Evolutionary conservation across 2,329 filamentous ascomycete genomes (phyloP).

Genomic region (Fusarium ambrosium): DNA sequence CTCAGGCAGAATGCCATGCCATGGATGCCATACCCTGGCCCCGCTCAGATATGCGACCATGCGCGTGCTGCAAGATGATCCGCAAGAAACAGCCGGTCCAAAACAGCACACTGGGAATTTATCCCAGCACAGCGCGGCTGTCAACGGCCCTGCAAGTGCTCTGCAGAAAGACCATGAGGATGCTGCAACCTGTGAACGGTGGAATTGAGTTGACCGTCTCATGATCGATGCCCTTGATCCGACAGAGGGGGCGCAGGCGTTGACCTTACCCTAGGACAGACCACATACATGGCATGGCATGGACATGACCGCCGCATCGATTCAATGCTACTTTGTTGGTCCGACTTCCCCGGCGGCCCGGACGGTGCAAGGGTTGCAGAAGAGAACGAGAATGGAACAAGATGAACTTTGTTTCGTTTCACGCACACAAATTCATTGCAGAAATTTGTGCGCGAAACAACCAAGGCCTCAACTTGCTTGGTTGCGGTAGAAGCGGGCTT

Average conservation of each 20-base stretch:
- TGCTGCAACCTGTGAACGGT: slow-evolving; percentile 22
- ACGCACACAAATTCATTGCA: slow-evolving; percentile 2
- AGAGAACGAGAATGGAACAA: background rate
- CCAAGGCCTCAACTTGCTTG: background rate
- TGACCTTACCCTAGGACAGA: slow-evolving; percentile 32
- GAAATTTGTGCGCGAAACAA: slow-evolving; percentile 2
- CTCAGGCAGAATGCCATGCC: slow-evolving; percentile 3
- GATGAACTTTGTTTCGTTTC: background rate
- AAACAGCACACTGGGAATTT: slow-evolving; percentile 12
- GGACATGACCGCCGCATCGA: slow-evolving; percentile 12
- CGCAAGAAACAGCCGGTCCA: slow-evolving; percentile 11
- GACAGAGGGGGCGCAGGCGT: slow-evolving; percentile 8
- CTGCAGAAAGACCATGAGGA: slow-evolving; percentile 23
- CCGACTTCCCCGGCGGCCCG: slow-evolving; percentile 20
- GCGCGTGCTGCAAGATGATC: slow-evolving; percentile 10
- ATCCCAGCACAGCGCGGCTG: slow-evolving; percentile 21
- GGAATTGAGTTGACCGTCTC: slow-evolving; percentile 9
- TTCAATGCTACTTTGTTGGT: slow-evolving; percentile 4
- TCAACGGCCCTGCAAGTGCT: slow-evolving; percentile 20
- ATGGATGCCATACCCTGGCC: slow-evolving; percentile 1
- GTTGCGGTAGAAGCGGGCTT: background rate
- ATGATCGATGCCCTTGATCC: slow-evolving; percentile 21
- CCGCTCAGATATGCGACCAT: slow-evolving; percentile 17
- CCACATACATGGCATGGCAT: background rate
- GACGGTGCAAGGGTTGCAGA: background rate